Base-by-base conservation (phyloP, 768 basidiomycete species). In the Podaxis pistillaris region DNA sequence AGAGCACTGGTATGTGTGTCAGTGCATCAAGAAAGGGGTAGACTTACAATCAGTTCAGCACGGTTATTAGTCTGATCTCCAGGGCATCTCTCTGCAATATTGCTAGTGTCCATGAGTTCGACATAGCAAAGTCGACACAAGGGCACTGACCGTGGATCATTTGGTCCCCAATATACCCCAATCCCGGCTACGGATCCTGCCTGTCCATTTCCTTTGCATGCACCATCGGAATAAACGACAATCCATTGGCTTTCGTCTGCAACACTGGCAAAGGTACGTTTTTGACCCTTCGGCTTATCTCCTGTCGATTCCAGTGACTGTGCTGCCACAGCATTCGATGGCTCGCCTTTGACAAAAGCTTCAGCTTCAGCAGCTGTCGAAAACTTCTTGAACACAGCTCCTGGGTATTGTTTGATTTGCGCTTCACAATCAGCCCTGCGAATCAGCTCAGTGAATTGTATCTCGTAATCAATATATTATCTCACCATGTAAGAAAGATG, bases 31-130 rank as follows among this genome's bases (percentile, higher is more conserved):
- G 28, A 40, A 5, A 60, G 24, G 58, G 19, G 28, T 26, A 9
- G 60, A 40, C 84, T 59, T 61, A 93, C 95, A 59, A 94, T 86
- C 36, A 96, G 79, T 71, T 97, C 95, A 11, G 94, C 95, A 30
- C 94, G 78, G 64, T 94, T 94, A 70, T 95, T 95, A 1, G 93
- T 94, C 69, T 94, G 93, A 60, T 77, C 81, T 2, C 92, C 92
- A 3, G 91, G 91, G 72, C 90, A 92, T 38, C 91, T 80, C 72
- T 96, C 94, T 1, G 87, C 81, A 2, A 94, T 69, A 68, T 96
- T 96, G 60, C 94, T 96, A 53, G 59, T 56, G 54, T 44, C 17
- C 17, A 40, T 38, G 17, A 56, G 44, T n/a, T 26, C 15, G 4
- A n/a, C n/a, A 36, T 13, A 12, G 24, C 38, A 12, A 6, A 22